Base-by-base conservation (phyloP, 108 stramenopile species). In the Poteriospumella lacustris region DNA sequence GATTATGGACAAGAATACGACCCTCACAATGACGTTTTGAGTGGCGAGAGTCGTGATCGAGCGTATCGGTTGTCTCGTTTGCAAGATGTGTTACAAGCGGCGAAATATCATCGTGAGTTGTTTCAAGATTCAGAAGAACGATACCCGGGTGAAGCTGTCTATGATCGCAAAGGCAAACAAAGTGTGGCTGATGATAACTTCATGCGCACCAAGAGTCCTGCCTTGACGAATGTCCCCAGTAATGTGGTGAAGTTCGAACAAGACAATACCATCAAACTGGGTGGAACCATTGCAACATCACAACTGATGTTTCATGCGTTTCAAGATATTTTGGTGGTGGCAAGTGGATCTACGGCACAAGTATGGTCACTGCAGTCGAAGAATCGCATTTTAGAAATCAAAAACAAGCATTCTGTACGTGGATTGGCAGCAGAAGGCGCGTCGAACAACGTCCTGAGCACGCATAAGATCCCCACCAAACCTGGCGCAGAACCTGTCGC, bases 221-320 rank as follows among this genome's bases (percentile, higher is more conserved):
- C 47, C 9, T 15, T 19, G 19, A 19, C 19, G 19, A 19, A 9
- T 52, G 9, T 19, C 19, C 19, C 47, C 19, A 31, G 29, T 5
- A 64, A 64, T 64, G 36, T 64, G 28, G 9, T 9, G 15, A 64
- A 64, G 31, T 64, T 64, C 36, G 60, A 64, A 64, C 60, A 64
- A 24, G 60, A 9, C 15, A 52, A 52, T 19, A 64, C 31, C 9
- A 31, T 64, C 9, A 64, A 3, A 31, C 9, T 64, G 36, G 60
- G 36, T 31, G 36, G 29, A 9, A 5, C 60, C 9, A 64, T 64
- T 26, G 31, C 31, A 3, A 5, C 70, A 34, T 73, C 70, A 3
- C 5, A 42, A 19, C 31, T 56, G 9, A 73, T 73, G 70, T 73
- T 73, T 73, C 70, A 73, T 73, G 70, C 70, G 5, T 73, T 73